Evolutionary conservation across 768 basidiomycete species (phyloP).

Genomic region (Psilocybe cubensis): DNA sequence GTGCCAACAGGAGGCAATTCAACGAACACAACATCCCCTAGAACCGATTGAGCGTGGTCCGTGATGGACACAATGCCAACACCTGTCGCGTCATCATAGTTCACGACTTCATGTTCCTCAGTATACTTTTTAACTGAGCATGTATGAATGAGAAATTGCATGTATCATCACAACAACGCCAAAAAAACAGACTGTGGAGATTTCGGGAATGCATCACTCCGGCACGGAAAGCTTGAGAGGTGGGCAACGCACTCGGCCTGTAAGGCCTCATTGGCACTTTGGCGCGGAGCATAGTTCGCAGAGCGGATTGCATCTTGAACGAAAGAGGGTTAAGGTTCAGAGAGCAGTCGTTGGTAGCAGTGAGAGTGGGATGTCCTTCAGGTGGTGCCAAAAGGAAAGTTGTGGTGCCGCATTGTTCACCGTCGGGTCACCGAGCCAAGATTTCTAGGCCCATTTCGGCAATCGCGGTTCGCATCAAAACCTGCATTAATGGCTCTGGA

Average conservation of each 20-base stretch:
- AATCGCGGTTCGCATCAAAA: not conserved
- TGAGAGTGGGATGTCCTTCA: not conserved
- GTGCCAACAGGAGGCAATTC: conserved; percentile 78
- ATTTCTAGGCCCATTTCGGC: not conserved
- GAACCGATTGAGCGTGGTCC: conserved; percentile 85
- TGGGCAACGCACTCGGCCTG: conserved; percentile 15
- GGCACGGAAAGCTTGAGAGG: conserved; percentile 25
- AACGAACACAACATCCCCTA: conserved; percentile 98
- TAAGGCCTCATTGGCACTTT: conserved; percentile 25
- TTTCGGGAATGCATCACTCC: conserved; percentile 45
- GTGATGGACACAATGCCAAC: conserved; percentile 87
- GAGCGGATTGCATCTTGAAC: conserved; percentile 39
- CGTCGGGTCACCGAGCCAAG: conserved; percentile 10
- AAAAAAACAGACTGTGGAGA: conserved; percentile 58
- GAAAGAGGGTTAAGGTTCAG: conserved; percentile 14
- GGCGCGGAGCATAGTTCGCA: conserved; percentile 33
- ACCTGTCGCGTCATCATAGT: conserved; percentile 75
- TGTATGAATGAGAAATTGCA: conserved; percentile 1
- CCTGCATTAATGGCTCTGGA: too few species aligned
- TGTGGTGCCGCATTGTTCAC: conserved; percentile 15
- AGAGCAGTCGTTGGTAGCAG: not conserved
- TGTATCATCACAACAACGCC: not conserved
- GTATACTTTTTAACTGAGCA: conserved; percentile 77
- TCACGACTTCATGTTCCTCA: conserved; percentile 84
- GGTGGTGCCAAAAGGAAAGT: conserved; percentile 2